A percentile compares a stretch with the other conserved stretches of the same genome.
These are phyloP conservation scores for Fusarium miscanthi DNA, from an alignment of 2,329 filamentous ascomycete genomes.

Conservation along the genomic window DNA sequence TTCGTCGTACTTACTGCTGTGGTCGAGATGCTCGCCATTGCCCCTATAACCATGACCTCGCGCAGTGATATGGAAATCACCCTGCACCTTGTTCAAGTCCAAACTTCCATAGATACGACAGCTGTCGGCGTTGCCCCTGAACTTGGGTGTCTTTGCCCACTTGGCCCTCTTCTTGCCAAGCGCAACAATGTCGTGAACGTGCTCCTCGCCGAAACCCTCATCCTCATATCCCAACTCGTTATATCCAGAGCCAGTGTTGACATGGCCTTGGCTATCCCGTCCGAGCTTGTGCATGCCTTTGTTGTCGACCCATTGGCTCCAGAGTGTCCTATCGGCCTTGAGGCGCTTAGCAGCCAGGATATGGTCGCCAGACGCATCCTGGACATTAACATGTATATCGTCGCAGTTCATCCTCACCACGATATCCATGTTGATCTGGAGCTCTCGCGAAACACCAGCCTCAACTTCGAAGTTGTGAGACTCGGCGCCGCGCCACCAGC, in stretches of 20 bases:
- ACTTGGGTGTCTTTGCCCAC: conserved; percentile 78
- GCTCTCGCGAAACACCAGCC: conserved; percentile 84
- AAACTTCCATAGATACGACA: conserved; percentile 92
- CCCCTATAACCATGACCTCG: conserved; percentile 94
- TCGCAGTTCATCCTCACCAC: conserved; percentile 88
- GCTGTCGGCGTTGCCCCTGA: conserved; percentile 72
- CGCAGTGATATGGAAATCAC: conserved; percentile 97
- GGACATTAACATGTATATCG: conserved; percentile 95
- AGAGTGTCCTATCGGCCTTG: conserved; percentile 80
- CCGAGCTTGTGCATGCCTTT: conserved; percentile 73
- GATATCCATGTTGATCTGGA: conserved; percentile 97
- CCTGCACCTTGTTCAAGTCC: conserved; percentile 95
- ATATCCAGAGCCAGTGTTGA: conserved; percentile 63
- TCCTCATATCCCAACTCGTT: conserved; percentile 62
- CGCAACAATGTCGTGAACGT: conserved; percentile 90
- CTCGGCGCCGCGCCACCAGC: conserved; percentile 88
- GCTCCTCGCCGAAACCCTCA: conserved; percentile 80
- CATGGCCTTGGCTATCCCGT: conserved; percentile 63
- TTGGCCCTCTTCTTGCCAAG: conserved; percentile 72
- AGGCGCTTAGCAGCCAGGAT: conserved; percentile 84
- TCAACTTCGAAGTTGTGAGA: conserved; percentile 93
- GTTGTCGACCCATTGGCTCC: conserved; percentile 82
- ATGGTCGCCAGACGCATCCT: conserved; percentile 92
- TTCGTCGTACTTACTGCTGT: conserved; percentile 69
- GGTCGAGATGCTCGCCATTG: conserved; percentile 81